These are phyloP conservation scores for Dendrobium nobile DNA, from an alignment of 106 monocot species.

Conservation along the genomic window DNA sequence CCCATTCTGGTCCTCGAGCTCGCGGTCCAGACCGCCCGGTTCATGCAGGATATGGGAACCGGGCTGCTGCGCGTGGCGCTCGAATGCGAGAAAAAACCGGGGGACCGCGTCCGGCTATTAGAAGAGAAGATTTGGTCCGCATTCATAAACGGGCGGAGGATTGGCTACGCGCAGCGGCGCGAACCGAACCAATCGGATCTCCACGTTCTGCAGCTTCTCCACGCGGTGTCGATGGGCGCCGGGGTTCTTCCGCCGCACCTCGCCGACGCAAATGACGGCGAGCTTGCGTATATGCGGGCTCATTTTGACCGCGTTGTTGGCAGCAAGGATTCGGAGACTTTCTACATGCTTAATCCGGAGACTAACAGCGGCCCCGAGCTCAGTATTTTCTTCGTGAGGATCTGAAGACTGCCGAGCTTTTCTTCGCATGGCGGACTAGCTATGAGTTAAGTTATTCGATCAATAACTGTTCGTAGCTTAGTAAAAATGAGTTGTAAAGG, in stretches of 20 bases:
- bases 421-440: no score
- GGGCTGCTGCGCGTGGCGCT: conserved; percentile 73
- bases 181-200: conserved; percentile 64
- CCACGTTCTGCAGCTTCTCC: conserved; percentile 66
- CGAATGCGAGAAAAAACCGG: conserved; percentile 85
- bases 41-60: conserved; percentile 77
- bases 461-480: no score
- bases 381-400: conserved; percentile 89
- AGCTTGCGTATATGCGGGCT: conserved; percentile 85
- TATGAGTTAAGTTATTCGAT: no score
- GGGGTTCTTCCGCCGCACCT: conserved; percentile 65
- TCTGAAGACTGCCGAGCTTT: conserved; percentile 13
- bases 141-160: conserved; percentile 56
- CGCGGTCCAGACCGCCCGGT: conserved; percentile 51
- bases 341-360: conserved; percentile 91
- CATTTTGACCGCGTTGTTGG: conserved; percentile 68
- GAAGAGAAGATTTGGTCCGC: conserved; percentile 85
- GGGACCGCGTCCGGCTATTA: conserved; percentile 38
- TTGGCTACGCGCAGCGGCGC: conserved; percentile 54
- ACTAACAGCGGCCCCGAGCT: conserved; percentile 71
- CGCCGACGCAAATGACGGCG: conserved; percentile 51
- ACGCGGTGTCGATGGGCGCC: conserved; percentile 89
- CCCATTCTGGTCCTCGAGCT: conserved; percentile 68
- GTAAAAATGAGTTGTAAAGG: no score
- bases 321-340: conserved; percentile 88